These are phyloP conservation scores for Brassica balearica DNA, from an alignment of 441 rosid species.

Conservation along the genomic window DNA sequence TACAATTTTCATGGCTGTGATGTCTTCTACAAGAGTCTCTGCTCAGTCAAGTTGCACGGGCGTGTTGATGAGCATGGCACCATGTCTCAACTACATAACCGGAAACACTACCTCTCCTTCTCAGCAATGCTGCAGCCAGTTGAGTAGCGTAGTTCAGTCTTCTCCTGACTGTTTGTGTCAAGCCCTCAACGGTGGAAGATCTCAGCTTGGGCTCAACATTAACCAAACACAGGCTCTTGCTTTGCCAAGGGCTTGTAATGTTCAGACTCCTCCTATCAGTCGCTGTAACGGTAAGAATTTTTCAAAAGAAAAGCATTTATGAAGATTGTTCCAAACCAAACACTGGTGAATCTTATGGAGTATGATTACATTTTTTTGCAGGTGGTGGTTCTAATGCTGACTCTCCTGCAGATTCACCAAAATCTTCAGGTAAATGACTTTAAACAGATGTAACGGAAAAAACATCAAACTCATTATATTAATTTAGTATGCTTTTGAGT, in stretches of 20 bases:
- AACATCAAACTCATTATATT: neutral
- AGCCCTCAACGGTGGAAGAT: conserved; percentile 68
- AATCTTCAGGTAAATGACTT: conserved; percentile 47
- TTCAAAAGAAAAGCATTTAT: neutral
- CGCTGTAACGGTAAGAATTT: conserved; percentile 66
- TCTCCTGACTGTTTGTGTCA: conserved; percentile 86
- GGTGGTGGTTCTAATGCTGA: conserved; percentile 76
- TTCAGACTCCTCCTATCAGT: conserved; percentile 83
- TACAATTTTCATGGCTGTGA: conserved; percentile 41
- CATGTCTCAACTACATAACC: conserved; percentile 82
- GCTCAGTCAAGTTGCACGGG: conserved; percentile 75
- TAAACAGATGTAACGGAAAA: neutral
- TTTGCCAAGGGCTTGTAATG: conserved; percentile 80
- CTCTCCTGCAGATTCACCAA: conserved; percentile 75
- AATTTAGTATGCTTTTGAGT: too few relatives aligned
- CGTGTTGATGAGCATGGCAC: conserved; percentile 68
- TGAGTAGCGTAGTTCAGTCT: conserved; percentile 66
- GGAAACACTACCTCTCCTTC: conserved; percentile 78
- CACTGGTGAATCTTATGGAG: conserved; percentile 5
- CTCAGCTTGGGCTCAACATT: conserved; percentile 70
- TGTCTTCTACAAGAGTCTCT: conserved; percentile 53
- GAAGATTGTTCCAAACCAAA: conserved; percentile 8
- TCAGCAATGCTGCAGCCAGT: conserved; percentile 77
- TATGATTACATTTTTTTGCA: conserved; percentile 37
- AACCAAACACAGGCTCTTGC: conserved; percentile 87